Evolutionary conservation across 176 grass and related monocot species (phyloP), one percentile per base, ranked within the genome.

Genomic region (Miscanthus lutarioriparius): DNA sequence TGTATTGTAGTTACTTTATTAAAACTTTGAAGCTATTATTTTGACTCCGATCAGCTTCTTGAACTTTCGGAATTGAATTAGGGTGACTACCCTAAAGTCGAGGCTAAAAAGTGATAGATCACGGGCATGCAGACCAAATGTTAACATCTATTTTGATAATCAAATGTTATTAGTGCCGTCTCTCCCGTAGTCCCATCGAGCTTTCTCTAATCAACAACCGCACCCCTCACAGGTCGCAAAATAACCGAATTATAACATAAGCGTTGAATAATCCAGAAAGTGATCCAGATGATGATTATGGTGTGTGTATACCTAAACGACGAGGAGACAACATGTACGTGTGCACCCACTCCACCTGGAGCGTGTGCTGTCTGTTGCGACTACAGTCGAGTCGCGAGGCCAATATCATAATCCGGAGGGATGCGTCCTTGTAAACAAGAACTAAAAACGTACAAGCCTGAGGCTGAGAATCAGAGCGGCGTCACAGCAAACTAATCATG

Each of bases 271-370:
- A 23, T 61, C 11, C 0, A 23, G 27, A 25, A 70, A 35, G 1
- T 1, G 13, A 79, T 14, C 16, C 63, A 58, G 64, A 37, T 70
- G 30, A 51, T 43, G 40, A 51, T 26, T 40, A 53, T 79, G 43
- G 30, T 35, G 19, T 77, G 26, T 44, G 83, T 63, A 58, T 26
- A 45, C 54, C 78, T 78, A 85, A 70, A 86, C 64, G 25, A 63
- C 10, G 10, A 73, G 78, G 88, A 35, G 87, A 72, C 74, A 77
- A 36, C 28, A 76, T 30, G 33, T 37, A 76, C 63, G 77, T 89
- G 40, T 47, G 70, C 64, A 89, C 83, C 72, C n/a, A 74, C 64
- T 82, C 88, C 83, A 65, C 64, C 65, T 86, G 77, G 82, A 70
- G 22, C 10, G 4, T 85, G 78, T 64, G 16, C 47, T 54, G 83